Percentiles rank a stretch among this genome's conserved stretches.
Evolutionary conservation across 1,284 basidiomycete genomes (phyloP).

Genomic region (Lentinula novae-zelandiae): DNA sequence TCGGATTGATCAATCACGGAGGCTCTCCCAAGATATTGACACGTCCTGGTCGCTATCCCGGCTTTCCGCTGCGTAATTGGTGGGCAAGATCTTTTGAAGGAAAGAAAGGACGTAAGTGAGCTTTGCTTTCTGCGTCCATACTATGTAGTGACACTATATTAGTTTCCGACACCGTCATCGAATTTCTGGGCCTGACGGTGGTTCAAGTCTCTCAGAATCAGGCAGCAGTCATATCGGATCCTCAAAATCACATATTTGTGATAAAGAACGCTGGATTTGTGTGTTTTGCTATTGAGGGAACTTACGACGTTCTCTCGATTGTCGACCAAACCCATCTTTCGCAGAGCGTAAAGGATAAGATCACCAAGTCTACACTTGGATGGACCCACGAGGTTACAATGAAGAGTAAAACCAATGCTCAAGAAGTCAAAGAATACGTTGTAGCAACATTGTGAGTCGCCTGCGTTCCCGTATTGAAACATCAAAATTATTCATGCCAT

Average conservation of each 20-base stretch:
- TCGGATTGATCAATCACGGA: constrained; percentile 75
- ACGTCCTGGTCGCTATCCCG: constrained; percentile 70
- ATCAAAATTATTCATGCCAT: background rate
- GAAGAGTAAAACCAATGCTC: constrained; percentile 47
- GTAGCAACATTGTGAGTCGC: constrained; percentile 67
- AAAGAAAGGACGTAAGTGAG: constrained; percentile 56
- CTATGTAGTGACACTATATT: background rate
- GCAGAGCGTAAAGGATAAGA: constrained; percentile 52
- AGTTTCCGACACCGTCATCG: constrained; percentile 78
- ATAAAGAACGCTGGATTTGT: constrained; percentile 74
- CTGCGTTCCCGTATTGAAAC: background rate
- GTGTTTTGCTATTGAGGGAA: constrained; percentile 70
- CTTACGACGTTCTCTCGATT: constrained; percentile 71
- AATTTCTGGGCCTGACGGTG: constrained; percentile 71
- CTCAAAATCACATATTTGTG: constrained; percentile 79
- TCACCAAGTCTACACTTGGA: constrained; percentile 58
- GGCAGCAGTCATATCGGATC: constrained; percentile 75
- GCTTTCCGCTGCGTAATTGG: constrained; percentile 74
- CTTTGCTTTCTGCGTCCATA: background rate
- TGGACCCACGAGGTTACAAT: constrained; percentile 74
- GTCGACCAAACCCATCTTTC: constrained; percentile 78
- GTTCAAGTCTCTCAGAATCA: constrained; percentile 52
- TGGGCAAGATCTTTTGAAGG: constrained; percentile 71
- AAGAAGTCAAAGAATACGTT: constrained; percentile 56
- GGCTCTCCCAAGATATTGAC: constrained; percentile 71